These are phyloP conservation scores for Globisporangium parvum DNA, from an alignment of 352 stramenopile genomes.

Conservation along the genomic window DNA sequence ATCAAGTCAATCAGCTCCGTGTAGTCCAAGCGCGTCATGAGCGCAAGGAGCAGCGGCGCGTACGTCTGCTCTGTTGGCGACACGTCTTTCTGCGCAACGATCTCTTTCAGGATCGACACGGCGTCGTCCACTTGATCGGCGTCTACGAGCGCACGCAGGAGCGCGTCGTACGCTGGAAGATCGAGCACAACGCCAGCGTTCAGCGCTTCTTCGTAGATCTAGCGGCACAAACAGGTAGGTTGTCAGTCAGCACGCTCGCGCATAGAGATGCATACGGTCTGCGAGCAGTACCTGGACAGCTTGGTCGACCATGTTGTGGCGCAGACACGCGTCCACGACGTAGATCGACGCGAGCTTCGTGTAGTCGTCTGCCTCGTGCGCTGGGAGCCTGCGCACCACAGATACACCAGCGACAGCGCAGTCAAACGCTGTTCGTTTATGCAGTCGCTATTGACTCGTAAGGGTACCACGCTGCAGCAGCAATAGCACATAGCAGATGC, in stretches of 20 bases:
- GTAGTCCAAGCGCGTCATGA: constrained; percentile 51
- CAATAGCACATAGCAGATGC: not conserved
- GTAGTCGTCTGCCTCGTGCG: constrained; percentile 47
- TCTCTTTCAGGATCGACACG: constrained; percentile 27
- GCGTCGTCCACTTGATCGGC: constrained; percentile 36
- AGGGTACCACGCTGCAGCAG: not conserved
- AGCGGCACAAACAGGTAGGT: not conserved
- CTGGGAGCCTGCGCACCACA: constrained; percentile 10
- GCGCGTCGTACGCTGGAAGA: constrained; percentile 41
- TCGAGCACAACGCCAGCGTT: constrained; percentile 47
- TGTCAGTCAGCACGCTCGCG: not conserved
- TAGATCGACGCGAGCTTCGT: constrained; percentile 67
- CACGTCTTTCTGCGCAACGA: constrained; percentile 39
- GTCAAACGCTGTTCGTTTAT: not conserved
- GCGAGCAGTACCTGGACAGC: constrained; percentile 27
- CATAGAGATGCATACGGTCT: no score
- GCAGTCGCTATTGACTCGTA: not conserved
- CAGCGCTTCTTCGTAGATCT: constrained; percentile 41
- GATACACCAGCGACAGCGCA: not conserved
- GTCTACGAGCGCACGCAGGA: constrained; percentile 39
- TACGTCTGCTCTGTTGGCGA: constrained; percentile 49
- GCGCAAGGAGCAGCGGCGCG: constrained; percentile 30
- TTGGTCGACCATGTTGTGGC: constrained; percentile 36
- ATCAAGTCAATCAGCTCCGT: constrained; percentile 41
- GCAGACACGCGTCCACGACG: constrained; percentile 54